Base-by-base conservation (phyloP, 768 basidiomycete species). In the Leccinum barrowsii region DNA sequence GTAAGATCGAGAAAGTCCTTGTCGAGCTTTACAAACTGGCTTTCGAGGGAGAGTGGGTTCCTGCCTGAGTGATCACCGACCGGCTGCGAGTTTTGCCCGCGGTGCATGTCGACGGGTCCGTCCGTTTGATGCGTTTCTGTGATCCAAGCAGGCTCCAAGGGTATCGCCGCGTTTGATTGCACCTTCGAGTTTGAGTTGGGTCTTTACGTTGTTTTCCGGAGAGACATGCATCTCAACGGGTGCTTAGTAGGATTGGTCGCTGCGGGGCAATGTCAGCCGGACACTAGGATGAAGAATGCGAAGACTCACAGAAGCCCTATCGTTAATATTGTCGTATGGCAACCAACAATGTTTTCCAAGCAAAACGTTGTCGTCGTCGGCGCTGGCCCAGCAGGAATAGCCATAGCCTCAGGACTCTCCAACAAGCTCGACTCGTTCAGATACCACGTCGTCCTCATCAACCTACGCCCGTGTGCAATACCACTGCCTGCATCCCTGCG, bases 141-240 rank as follows among this genome's bases (percentile, higher is more conserved):
- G 55, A 54, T 50, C 55, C 12, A 73, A 48, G n/a, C 13, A 76
- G 65, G 22, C 78, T 61, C 13, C 78, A 74, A 68, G 67, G 3
- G 77, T 71, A 61, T 91, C 90, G 7, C 90, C 93, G 32, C 92
- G 86, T 71, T 95, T 95, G 30, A 89, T 74, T 4, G 93, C 93
- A 21, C 93, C 86, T 66, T 90, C 92, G 51, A 85, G 80, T 69
- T 91, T 85, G 7, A 86, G 79, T 58, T 90, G 82, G 2, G 82
- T 85, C 61, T 87, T 90, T 24, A 63, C 85, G 86, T 66, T 88
- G 79, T 56, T 85, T 89, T 44, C 79, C 80, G 0, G 87, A 89
- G 8, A 76, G 50, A 0, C 52, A 63, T 5, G 69, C 69, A 71
- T 69, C 13, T 37, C 35, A 11, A 7, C 13, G 35, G 13, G 8